Evolutionary conservation across 2,329 filamentous ascomycete species (phyloP), one percentile per base, ranked within the genome.

Genomic region (Cryphonectria naterciae): DNA sequence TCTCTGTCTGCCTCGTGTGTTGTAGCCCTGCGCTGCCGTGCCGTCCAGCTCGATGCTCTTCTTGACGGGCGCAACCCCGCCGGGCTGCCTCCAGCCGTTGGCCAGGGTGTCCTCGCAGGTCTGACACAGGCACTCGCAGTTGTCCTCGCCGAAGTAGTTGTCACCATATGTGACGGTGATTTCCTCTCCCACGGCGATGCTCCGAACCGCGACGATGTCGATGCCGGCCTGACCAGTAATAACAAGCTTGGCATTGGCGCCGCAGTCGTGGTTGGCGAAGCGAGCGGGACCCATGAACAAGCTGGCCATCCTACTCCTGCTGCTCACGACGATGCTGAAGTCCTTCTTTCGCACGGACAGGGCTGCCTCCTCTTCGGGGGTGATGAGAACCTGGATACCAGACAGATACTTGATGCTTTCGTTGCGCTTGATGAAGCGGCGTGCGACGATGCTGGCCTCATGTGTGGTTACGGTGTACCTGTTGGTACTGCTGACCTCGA

Each of bases 111-210:
- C 85, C 81, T 99, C 96, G 79, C 96, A 99, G 0, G 93, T 96
- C 75, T 88, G 87, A 80, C 96, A 99, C 1, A 99, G 84, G 78
- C 96, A 99, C 78, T 99, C 96, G 80, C 94, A 95, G 75, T 99
- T 99, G 79, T 95, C 90, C 61, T 94, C 91, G 2, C 96, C 96
- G 82, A 99, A 99, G 80, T 99, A 99, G 78, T 93, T 94, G 25
- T 97, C 94, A 35, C 95, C 94, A 77, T 99, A 99, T 0, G 92
- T 95, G 0, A 99, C 96, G 0, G 96, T 99, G 72, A 99, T 97
- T 80, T 99, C 96, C 72, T 99, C 95, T 4, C 95, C 96, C 0
- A 92, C 85, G 15, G 92, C 88, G 73, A 99, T 98, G 71, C 95
- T 87, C 74, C 91, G 89, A 46, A 90, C 89, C 2, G 96, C 94